Percentiles rank a stretch among this genome's conserved stretches.
Conservation (phyloP, 805 yeast genomes). For the Clavispora vitiphila region DNA sequence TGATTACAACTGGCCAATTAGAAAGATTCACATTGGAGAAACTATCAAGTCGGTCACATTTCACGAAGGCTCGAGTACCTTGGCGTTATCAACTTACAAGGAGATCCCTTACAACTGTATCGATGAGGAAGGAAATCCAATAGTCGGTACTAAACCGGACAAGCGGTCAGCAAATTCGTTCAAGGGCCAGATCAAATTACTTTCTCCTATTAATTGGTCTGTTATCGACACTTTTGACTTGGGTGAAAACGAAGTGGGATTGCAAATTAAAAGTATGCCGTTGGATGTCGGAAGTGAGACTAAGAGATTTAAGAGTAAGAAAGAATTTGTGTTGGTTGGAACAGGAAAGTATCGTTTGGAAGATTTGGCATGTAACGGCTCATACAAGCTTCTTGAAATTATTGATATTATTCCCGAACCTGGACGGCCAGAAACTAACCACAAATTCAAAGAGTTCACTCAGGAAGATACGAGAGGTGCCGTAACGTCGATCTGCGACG, state of each 20-base stretch:
- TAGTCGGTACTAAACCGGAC: conserved; percentile 51
- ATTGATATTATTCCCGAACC: conserved; percentile 87
- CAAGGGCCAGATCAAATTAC: conserved; percentile 55
- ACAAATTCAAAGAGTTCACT: conserved; percentile 66
- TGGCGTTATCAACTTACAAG: conserved; percentile 54
- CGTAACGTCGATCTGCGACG: conserved; percentile 68
- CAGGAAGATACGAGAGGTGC: conserved; percentile 81
- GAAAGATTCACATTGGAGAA: conserved; percentile 47
- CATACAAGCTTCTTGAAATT: conserved; percentile 67
- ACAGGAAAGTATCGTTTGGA: conserved; percentile 72
- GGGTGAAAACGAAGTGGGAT: conserved; percentile 62
- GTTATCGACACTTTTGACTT: conserved; percentile 66
- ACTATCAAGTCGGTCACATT: conserved; percentile 64
- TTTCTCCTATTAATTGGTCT: conserved; percentile 75
- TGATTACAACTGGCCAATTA: conserved; percentile 58
- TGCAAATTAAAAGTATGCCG: conserved; percentile 50
- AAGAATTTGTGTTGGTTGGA: conserved; percentile 75
- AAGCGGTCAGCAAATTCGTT: conserved; percentile 53
- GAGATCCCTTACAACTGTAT: conserved; percentile 58
- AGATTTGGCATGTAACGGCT: conserved; percentile 75
- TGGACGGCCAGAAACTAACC: conserved; percentile 76
- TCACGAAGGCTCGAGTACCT: conserved; percentile 62
- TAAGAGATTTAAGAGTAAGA: conserved; percentile 43
- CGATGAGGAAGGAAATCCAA: conserved; percentile 68
- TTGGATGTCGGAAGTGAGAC: conserved; percentile 41